A percentile compares a stretch with the other conserved stretches of the same genome.
These are phyloP conservation scores for Populus euphratica DNA, from an alignment of 345 rosid genomes.

Conservation along the genomic window DNA sequence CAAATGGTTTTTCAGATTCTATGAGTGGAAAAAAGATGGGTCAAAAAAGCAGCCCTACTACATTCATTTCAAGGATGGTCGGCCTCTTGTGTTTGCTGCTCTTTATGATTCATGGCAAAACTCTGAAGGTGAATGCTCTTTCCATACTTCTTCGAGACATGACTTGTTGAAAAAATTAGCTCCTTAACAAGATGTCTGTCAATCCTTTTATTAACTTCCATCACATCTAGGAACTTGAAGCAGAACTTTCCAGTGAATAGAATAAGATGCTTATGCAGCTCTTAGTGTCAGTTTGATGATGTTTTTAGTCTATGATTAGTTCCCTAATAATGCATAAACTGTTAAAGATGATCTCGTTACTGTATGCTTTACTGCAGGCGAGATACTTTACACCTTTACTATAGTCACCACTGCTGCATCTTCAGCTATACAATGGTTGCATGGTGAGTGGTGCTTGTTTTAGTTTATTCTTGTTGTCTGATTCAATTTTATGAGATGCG, in stretches of 20 bases:
- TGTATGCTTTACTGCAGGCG: conserved; percentile 50
- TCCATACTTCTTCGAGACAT: not conserved
- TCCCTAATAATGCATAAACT: not conserved
- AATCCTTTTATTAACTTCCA: not conserved
- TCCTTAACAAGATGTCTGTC: too few species aligned
- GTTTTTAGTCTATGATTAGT: not conserved
- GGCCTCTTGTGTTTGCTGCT: conserved; percentile 88
- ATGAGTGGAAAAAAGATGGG: conserved; percentile 95
- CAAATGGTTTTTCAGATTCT: conserved; percentile 50
- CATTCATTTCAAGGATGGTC: conserved; percentile 75
- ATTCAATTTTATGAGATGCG: not conserved
- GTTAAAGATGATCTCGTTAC: not conserved
- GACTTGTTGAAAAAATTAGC: too few species aligned
- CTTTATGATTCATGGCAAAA: conserved; percentile 82
- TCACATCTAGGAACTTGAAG: not conserved
- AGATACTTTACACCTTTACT: conserved; percentile 67
- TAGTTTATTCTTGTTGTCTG: conserved; percentile 2
- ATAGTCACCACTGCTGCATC: conserved; percentile 76
- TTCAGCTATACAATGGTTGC: conserved; percentile 65
- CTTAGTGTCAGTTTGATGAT: not conserved
- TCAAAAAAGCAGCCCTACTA: conserved; percentile 88
- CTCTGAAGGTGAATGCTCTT: conserved; percentile 50
- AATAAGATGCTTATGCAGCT: not conserved
- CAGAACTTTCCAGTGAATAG: not conserved
- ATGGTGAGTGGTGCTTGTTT: conserved; percentile 56